These are phyloP conservation scores for Pseudozyma pruni DNA, from an alignment of 1,284 basidiomycete species.

Conservation along the genomic window DNA sequence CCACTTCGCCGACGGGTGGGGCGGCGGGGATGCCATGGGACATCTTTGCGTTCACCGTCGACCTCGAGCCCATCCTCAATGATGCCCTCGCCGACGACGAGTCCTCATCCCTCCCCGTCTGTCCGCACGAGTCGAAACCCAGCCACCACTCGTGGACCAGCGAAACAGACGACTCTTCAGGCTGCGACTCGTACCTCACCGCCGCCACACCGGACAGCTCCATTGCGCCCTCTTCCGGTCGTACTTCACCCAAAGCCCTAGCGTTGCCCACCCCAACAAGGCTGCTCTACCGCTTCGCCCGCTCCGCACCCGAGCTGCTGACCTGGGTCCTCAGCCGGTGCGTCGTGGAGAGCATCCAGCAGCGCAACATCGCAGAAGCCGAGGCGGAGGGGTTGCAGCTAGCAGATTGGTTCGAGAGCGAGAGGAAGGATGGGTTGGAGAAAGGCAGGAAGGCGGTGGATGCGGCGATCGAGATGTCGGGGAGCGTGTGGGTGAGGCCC, in stretches of 20 bases:
- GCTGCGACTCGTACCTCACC: conserved; percentile 3
- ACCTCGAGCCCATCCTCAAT: conserved; percentile 36
- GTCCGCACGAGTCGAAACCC: too few species aligned
- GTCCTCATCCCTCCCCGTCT: too few species aligned
- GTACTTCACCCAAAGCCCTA: conserved; percentile 7
- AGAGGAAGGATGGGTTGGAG: conserved; percentile 18
- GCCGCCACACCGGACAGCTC: conserved; percentile 19
- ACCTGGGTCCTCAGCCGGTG: conserved; percentile 54
- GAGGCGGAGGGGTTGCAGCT: conserved; percentile 54
- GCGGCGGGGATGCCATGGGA: conserved; percentile 24
- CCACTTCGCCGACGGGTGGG: background rate
- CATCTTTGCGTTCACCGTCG: conserved; percentile 29
- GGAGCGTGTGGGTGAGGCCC: conserved; percentile 62
- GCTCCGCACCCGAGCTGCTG: conserved; percentile 52
- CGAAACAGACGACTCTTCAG: conserved; percentile 5
- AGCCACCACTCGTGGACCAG: background rate
- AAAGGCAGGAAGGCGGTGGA: conserved; percentile 39
- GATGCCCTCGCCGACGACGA: conserved; percentile 21
- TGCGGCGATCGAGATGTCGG: conserved; percentile 58
- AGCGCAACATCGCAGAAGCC: conserved; percentile 43
- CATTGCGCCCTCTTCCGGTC: conserved; percentile 27
- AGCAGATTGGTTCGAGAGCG: conserved; percentile 42
- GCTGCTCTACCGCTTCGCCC: conserved; percentile 56
- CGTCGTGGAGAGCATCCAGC: conserved; percentile 41
- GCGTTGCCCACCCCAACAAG: conserved; percentile 42